A percentile compares a stretch with the other conserved stretches of the same genome.
Evolutionary conservation across 441 rosid species (phyloP).

Genomic region (Pelargonium myrrhifolium): DNA sequence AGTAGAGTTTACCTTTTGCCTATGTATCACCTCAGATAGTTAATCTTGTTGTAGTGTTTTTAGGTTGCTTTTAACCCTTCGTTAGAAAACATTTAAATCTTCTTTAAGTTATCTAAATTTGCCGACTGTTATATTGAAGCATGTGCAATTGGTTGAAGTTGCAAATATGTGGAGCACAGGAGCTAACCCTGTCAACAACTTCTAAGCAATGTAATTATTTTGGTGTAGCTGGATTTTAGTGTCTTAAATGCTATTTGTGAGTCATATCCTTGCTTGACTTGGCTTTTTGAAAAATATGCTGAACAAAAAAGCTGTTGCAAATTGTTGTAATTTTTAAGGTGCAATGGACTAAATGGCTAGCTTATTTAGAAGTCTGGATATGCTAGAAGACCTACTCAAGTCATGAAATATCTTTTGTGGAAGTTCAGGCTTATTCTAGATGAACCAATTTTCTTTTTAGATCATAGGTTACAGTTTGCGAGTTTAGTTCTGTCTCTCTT

Average conservation of each 20-base stretch:
- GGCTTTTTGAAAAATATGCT: too few relatives aligned
- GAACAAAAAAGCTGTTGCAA: too few relatives aligned
- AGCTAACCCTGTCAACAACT: not conserved
- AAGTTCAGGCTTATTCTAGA: not conserved
- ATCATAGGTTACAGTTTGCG: not conserved
- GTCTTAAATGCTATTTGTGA: not conserved
- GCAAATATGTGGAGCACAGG: not conserved
- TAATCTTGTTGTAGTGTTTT: not conserved
- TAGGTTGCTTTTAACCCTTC: not conserved
- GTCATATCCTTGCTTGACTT: too few relatives aligned
- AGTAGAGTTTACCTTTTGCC: not conserved
- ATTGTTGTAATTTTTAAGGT: not conserved
- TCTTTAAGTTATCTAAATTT: not conserved
- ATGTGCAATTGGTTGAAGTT: not conserved
- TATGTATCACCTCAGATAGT: not conserved
- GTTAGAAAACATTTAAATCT: not conserved
- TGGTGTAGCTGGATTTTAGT: not conserved
- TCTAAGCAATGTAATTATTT: not conserved
- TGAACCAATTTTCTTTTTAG: not conserved
- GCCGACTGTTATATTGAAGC: not conserved
- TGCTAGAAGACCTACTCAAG: not conserved
- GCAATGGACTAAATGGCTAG: not conserved
- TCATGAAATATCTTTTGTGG: not conserved
- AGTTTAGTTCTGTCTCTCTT: not conserved
- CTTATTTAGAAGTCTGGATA: not conserved